Evolutionary conservation across 805 yeast species (phyloP).

Genomic region (Candida koratica): DNA sequence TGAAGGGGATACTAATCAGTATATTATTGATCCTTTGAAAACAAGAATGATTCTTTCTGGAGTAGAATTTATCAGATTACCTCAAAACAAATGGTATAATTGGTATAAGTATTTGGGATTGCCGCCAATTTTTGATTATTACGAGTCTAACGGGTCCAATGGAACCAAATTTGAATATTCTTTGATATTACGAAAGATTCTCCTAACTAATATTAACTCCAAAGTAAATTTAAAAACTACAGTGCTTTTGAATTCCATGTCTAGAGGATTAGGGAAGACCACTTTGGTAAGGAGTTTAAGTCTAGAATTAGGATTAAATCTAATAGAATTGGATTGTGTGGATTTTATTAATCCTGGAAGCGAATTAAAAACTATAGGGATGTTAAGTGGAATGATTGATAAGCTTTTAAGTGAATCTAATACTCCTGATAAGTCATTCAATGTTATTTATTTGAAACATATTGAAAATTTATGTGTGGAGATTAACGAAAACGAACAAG

Average conservation of each 20-base stretch:
- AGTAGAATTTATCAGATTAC: slow-evolving; percentile 37
- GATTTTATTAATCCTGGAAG: slow-evolving; percentile 65
- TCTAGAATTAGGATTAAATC: slow-evolving; percentile 57
- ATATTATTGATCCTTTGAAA: slow-evolving; percentile 58
- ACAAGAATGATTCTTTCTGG: slow-evolving; percentile 74
- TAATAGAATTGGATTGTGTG: slow-evolving; percentile 66
- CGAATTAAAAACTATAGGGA: slow-evolving; percentile 75
- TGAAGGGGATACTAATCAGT: slow-evolving; percentile 33
- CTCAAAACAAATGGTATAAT: slow-evolving; percentile 30
- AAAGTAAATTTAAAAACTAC: slow-evolving; percentile 51
- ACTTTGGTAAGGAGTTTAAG: slow-evolving; percentile 56
- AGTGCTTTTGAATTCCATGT: slow-evolving; percentile 61
- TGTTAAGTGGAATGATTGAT: slow-evolving; percentile 72
- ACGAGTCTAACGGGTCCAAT: slow-evolving; percentile 12
- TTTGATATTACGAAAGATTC: slow-evolving; percentile 47
- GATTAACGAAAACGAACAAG: slow-evolving; percentile 54
- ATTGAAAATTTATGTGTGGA: slow-evolving; percentile 71
- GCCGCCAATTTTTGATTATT: slow-evolving; percentile 38
- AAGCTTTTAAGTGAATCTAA: slow-evolving; percentile 41
- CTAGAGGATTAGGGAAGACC: slow-evolving; percentile 77
- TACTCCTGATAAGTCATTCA: slow-evolving; percentile 18
- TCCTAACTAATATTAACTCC: slow-evolving; percentile 48
- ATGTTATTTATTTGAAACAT: slow-evolving; percentile 62
- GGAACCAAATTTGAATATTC: slow-evolving; percentile 45
- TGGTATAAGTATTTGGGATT: slow-evolving; percentile 50